A percentile compares a stretch with the other conserved stretches of the same genome.
phyloP scores from a whole-genome alignment of 1,284 basidiomycete genomes.

The Irpex rosettiformis region DNA sequence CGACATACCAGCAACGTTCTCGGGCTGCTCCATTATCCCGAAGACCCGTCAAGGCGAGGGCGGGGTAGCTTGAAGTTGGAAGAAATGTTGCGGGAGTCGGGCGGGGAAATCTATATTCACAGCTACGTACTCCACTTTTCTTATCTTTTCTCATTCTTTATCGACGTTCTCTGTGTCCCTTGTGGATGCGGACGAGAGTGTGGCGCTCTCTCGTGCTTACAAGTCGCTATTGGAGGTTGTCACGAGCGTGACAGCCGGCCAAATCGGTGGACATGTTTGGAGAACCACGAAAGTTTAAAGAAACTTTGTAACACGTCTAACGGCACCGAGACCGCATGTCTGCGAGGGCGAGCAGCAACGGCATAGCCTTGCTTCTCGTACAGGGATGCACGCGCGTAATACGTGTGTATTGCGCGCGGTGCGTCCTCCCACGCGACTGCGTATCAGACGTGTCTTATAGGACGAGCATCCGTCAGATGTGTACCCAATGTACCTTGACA shows the following conservation, averaged over 20 bases:
- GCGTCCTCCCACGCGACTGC: background rate
- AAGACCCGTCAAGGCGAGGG: slow-evolving; percentile 8
- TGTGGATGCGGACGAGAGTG: slow-evolving; percentile 3
- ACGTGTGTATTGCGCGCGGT: background rate
- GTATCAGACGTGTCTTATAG: background rate
- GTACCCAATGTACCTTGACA: background rate
- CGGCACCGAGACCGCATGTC: background rate
- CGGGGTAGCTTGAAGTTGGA: background rate
- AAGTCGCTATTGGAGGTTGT: background rate
- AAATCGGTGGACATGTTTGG: background rate
- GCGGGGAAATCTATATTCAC: background rate
- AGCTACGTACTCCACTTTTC: slow-evolving; percentile 11
- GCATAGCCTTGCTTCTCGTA: background rate
- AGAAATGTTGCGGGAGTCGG: slow-evolving; percentile 11
- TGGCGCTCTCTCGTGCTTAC: slow-evolving; percentile 5
- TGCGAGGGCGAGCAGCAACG: background rate
- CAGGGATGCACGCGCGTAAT: background rate
- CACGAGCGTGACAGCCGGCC: background rate
- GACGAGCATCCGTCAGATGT: background rate
- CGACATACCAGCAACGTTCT: slow-evolving; percentile 23
- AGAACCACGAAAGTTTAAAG: background rate
- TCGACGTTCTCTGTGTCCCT: background rate
- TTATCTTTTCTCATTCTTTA: background rate
- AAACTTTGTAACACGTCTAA: background rate
- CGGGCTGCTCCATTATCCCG: slow-evolving; percentile 9